Evolutionary conservation across 305 asterid species (phyloP).

Genomic region (Fraxinus albicans): DNA sequence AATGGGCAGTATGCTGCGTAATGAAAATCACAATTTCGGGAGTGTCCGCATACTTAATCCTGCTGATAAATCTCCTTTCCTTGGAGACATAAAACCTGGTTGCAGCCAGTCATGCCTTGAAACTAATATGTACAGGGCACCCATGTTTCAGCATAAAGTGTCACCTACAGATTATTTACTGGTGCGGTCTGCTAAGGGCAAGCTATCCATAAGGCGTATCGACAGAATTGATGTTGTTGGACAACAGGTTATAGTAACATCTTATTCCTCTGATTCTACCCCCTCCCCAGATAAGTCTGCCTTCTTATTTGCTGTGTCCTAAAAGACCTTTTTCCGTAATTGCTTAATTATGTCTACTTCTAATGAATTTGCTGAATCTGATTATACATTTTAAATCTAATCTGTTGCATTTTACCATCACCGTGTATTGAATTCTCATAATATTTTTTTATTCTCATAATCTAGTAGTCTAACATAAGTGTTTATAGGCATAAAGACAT

Average conservation of each 20-base stretch:
- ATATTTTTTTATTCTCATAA: neutral
- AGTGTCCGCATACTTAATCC: slow-evolving; percentile 82
- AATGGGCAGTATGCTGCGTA: slow-evolving; percentile 65
- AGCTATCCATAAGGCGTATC: slow-evolving; percentile 96
- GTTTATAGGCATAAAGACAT: neutral
- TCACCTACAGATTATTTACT: slow-evolving; percentile 84
- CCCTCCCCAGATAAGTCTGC: neutral
- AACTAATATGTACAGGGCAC: slow-evolving; percentile 97
- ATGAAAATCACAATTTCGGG: slow-evolving; percentile 79
- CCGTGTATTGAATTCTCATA: neutral
- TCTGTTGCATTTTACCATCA: neutral
- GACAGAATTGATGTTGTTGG: slow-evolving; percentile 98
- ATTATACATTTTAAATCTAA: neutral
- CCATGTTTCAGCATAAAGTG: slow-evolving; percentile 89
- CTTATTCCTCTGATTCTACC: slow-evolving; percentile 7
- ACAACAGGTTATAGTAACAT: slow-evolving; percentile 70
- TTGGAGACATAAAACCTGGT: slow-evolving; percentile 96
- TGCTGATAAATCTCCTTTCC: slow-evolving; percentile 97
- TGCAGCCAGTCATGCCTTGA: slow-evolving; percentile 89
- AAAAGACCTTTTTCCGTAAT: neutral
- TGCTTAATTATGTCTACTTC: neutral
- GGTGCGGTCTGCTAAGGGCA: slow-evolving; percentile 98
- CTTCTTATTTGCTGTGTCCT: slow-evolving; percentile 20
- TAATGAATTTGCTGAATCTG: slow-evolving; percentile 14
- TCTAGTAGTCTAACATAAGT: neutral